Conservation (phyloP, 441 rosid genomes). For the Macaranga tanarius region DNA sequence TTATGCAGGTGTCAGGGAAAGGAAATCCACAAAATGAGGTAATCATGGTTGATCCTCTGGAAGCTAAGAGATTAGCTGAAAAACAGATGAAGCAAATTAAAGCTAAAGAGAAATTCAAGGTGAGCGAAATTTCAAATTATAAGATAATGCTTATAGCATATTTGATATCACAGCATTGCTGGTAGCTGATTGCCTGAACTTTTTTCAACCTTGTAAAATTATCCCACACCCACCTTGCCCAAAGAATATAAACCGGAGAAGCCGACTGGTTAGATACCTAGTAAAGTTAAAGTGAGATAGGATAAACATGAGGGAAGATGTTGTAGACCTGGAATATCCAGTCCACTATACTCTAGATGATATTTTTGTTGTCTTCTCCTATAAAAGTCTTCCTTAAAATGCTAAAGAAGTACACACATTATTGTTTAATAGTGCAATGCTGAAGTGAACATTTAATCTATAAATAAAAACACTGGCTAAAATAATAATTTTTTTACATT, state of each 20-base stretch:
- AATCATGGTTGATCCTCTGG: slow-evolving; percentile 86
- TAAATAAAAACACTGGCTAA: neutral
- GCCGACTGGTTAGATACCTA: neutral
- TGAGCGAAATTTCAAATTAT: slow-evolving; percentile 13
- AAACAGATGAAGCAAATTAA: slow-evolving; percentile 61
- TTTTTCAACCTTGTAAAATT: neutral
- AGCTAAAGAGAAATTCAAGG: slow-evolving; percentile 66
- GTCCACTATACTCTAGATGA: neutral
- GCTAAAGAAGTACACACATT: neutral
- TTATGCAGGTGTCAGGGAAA: slow-evolving; percentile 36
- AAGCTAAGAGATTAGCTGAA: slow-evolving; percentile 77
- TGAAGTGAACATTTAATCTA: neutral
- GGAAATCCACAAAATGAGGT: slow-evolving; percentile 35
- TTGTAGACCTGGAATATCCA: neutral
- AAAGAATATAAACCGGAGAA: neutral
- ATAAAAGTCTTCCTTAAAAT: neutral
- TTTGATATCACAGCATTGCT: neutral
- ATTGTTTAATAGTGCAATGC: neutral
- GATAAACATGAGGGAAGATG: neutral
- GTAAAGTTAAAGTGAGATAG: neutral
- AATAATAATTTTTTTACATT: slow-evolving; percentile 7
- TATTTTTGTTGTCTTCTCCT: neutral
- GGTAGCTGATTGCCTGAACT: neutral
- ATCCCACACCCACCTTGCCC: neutral
- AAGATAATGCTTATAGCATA: neutral